phyloP scores from a whole-genome alignment of 176 grass and related monocot species.

The Musa schizocarpa region DNA sequence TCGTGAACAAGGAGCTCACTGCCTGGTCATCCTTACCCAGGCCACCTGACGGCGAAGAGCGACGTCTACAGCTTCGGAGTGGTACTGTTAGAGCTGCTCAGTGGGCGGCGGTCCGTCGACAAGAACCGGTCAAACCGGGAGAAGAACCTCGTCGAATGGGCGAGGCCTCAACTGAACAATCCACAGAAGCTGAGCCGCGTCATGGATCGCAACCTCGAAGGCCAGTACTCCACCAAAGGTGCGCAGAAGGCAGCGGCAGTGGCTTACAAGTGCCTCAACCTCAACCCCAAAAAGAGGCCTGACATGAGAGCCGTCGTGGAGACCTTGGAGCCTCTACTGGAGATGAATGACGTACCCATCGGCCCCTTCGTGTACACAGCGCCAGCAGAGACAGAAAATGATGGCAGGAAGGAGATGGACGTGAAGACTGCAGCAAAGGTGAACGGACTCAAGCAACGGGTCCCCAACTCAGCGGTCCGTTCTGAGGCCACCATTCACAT shows the following conservation, averaged over 20 bases:
- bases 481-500: no score
- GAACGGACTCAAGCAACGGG: no score
- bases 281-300: constrained; percentile 63
- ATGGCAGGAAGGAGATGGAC: constrained; percentile 22
- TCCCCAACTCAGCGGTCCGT: no score
- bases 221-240: constrained; percentile 61
- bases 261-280: constrained; percentile 80
- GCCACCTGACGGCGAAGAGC: constrained; percentile 47
- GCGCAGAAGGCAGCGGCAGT: constrained; percentile 54
- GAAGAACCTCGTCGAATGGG: constrained; percentile 70
- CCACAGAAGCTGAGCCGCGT: constrained; percentile 38
- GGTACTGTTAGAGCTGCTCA: constrained; percentile 13
- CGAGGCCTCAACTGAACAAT: constrained; percentile 44
- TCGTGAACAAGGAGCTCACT: background rate
- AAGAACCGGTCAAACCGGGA: constrained; percentile 34
- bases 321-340: constrained; percentile 52
- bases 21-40: constrained; percentile 9
- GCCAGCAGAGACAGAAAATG: constrained; percentile 37
- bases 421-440: constrained; percentile 14
- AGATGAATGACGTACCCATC: constrained; percentile 40
- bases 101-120: constrained; percentile 44
- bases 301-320: constrained; percentile 60
- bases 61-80: no score
- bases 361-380: constrained; percentile 67
- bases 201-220: constrained; percentile 59